Evolutionary conservation across 1,139 yeast genomes (phyloP).

Genomic region (Pichia sp.): DNA sequence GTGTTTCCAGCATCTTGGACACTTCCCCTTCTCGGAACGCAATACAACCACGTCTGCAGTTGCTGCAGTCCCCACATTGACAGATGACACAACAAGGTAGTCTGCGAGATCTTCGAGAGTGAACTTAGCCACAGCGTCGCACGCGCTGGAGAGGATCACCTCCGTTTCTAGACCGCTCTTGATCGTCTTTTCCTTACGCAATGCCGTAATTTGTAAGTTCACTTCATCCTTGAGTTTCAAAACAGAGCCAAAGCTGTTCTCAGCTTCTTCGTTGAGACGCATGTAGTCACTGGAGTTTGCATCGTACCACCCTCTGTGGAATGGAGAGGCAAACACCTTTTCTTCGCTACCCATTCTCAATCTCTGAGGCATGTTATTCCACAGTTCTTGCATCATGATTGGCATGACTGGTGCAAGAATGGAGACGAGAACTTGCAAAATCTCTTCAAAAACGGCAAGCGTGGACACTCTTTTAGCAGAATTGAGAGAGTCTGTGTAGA

Average conservation of each 20-base stretch:
- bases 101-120: constrained; percentile 23
- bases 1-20: constrained; percentile 94
- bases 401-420: constrained; percentile 81
- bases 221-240: constrained; percentile 44
- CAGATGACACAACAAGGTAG: constrained; percentile 3
- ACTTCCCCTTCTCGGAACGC: constrained; percentile 51
- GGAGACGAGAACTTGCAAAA: constrained; percentile 55
- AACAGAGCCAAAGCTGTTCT: constrained; percentile 34
- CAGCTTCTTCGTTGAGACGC: constrained; percentile 27
- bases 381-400: constrained; percentile 76
- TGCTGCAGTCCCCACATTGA: no score
- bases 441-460: constrained; percentile 62
- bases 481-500: constrained; percentile 58
- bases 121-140: not conserved
- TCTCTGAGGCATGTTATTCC: constrained; percentile 48
- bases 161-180: constrained; percentile 4
- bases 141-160: not conserved
- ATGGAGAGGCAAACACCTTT: constrained; percentile 56
- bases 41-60: no score
- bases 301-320: constrained; percentile 30
- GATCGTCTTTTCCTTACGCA: constrained; percentile 1
- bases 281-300: not conserved
- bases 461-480: constrained; percentile 54
- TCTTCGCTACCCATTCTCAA: constrained; percentile 28
- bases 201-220: constrained; percentile 33